Conservation (phyloP, 148 eudicot genomes). For the Rhododendron ferrugineum region DNA sequence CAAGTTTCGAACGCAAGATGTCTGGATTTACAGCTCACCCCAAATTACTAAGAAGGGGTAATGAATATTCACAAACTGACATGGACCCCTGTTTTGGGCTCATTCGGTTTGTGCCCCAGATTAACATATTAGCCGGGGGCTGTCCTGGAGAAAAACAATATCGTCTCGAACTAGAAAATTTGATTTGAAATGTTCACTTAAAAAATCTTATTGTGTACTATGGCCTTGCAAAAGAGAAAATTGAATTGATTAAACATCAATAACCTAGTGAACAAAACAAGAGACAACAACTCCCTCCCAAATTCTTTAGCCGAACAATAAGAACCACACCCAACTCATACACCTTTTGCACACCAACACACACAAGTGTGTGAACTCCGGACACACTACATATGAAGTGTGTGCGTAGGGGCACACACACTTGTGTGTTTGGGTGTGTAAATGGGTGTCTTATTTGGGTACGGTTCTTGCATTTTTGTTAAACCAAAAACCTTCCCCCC, state of each 20-base stretch:
- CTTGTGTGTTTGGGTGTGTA: neutral
- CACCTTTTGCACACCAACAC: neutral
- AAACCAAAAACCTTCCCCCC: neutral
- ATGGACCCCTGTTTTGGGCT: neutral
- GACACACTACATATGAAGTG: too few relatives aligned
- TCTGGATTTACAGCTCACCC: too few relatives aligned
- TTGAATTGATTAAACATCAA: too few relatives aligned
- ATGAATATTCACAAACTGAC: neutral
- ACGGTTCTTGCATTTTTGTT: neutral
- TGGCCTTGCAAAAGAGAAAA: too few relatives aligned
- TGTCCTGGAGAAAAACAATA: too few relatives aligned
- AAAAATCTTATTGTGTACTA: too few relatives aligned
- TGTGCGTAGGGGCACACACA: neutral
- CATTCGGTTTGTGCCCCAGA: neutral
- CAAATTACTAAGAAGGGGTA: neutral
- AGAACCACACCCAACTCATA: neutral
- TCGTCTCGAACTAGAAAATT: too few relatives aligned
- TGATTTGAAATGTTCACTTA: too few relatives aligned
- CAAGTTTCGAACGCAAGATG: too few relatives aligned
- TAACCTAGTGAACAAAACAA: too few relatives aligned
- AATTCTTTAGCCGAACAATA: neutral
- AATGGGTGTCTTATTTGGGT: neutral
- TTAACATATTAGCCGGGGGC: neutral
- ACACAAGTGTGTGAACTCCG: too few relatives aligned
- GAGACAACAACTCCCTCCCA: too few relatives aligned